Evolutionary conservation across 345 rosid species (phyloP), one percentile per base, ranked within the genome.

Genomic region (Bretschneidera sinensis): DNA sequence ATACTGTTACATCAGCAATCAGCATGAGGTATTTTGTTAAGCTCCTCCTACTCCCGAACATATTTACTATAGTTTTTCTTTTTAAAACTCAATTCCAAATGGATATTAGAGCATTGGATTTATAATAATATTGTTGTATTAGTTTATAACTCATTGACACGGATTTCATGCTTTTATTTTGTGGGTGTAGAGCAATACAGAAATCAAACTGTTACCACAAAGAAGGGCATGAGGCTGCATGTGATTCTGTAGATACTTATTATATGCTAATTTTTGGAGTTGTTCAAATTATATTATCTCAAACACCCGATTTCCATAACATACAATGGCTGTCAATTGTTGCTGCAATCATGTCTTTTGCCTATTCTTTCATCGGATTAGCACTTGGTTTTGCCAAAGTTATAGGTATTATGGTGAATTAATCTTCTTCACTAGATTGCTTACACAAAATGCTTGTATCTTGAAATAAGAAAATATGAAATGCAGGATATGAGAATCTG

Each of bases 281-380:
- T 51, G 35, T 67, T 59, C 83, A 85, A 47, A 56, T 81, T 35
- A 8, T 81, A 19, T 21, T 83, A n/a, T 78, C 92, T 9, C 86
- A 83, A 54, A 74, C 71, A 49, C 86, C 86, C 7, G 74, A 83
- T 73, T 80, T 78, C 54, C 84, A 83, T 57, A 72, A 76, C 71
- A 68, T 85, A 51, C 34, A 58, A 20, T 81, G 85, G 80, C 78
- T 85, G 16, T 85, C 92, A 0, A 6, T 77, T 21, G 5, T 76
- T 24, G 83, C 92, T 51, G 84, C 88, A 7, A 17, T 62, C 65
- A 83, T 83, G 92, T 79, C 88, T 56, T 76, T 81, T 25, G 17
- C 79, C 43, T 85, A 85, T 57, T 45, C 92, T 43, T 74, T 51
- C 21, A 81, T 77, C 0, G 92, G 92, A 51, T 52, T 74, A 0